Percentiles rank a stretch among this genome's conserved stretches.
phyloP scores from a whole-genome alignment of 23 red algal species.

The Chondrus crispus region DNA sequence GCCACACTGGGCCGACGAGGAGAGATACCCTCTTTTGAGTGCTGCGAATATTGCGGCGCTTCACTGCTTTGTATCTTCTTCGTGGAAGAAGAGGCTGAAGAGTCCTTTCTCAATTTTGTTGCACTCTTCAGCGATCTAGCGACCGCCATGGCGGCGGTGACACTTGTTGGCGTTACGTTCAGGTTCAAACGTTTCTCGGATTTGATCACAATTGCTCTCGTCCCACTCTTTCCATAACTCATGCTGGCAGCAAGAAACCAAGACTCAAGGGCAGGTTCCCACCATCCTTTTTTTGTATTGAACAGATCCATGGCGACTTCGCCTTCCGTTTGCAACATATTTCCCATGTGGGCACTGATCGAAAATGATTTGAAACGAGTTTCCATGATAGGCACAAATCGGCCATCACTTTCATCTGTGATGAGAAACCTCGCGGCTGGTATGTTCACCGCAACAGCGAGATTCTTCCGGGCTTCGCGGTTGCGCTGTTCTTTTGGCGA shows the following conservation, averaged over 20 bases:
- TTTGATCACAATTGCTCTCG: slow-evolving; percentile 52
- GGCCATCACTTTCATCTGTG: slow-evolving; percentile 58
- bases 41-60: no score
- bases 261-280: slow-evolving; percentile 83
- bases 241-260: slow-evolving; percentile 54
- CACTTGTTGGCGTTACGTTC: slow-evolving; percentile 68
- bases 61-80: not conserved
- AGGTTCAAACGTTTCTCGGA: slow-evolving; percentile 63
- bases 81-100: not conserved
- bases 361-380: slow-evolving; percentile 26
- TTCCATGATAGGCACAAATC: slow-evolving; percentile 80
- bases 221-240: slow-evolving; percentile 59
- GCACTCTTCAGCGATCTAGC: slow-evolving; percentile 38
- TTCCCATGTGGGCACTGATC: slow-evolving; percentile 32
- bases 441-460: slow-evolving; percentile 33
- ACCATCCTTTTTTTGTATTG: slow-evolving; percentile 80
- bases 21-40: not conserved
- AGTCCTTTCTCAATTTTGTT: not conserved
- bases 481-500: not conserved
- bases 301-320: slow-evolving; percentile 72
- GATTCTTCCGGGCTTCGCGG: slow-evolving; percentile 18
- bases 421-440: slow-evolving; percentile 32
- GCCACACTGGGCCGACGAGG: slow-evolving; percentile 71
- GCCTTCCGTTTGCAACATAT: slow-evolving; percentile 35
- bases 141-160: slow-evolving; percentile 20